A percentile compares a stretch with the other conserved stretches of the same genome.
Evolutionary conservation across 2,329 filamentous ascomycete genomes (phyloP).

Genomic region (Fonsecaea nubica): DNA sequence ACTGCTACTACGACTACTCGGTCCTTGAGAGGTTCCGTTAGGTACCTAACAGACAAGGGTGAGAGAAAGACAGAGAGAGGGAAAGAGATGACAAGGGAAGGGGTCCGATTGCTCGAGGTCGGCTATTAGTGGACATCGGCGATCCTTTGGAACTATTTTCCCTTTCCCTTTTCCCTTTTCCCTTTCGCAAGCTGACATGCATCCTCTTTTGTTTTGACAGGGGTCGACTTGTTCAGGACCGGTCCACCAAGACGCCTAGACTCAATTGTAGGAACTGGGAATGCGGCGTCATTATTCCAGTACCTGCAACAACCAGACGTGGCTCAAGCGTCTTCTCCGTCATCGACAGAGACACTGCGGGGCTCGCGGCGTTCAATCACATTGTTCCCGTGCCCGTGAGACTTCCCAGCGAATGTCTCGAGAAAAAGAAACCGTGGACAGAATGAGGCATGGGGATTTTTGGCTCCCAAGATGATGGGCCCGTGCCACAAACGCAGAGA

Average conservation of each 20-base stretch:
- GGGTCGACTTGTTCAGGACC: constrained; percentile 79
- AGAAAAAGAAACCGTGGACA: constrained; percentile 54
- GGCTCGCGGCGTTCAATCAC: constrained; percentile 59
- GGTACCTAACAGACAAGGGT: too few species aligned
- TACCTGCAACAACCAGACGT: constrained; percentile 44
- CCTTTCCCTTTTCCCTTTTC: too few species aligned
- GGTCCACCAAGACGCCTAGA: constrained; percentile 69
- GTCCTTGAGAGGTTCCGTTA: too few species aligned
- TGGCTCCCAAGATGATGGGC: background rate
- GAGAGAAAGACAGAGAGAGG: too few species aligned
- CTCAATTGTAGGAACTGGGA: constrained; percentile 94
- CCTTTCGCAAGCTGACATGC: constrained; percentile 13
- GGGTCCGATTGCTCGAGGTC: too few species aligned
- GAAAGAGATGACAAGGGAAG: too few species aligned
- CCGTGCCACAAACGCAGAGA: background rate
- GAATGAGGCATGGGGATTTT: too few species aligned
- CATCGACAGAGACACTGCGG: constrained; percentile 41
- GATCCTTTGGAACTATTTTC: background rate
- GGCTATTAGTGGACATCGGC: background rate
- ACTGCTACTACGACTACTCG: too few species aligned
- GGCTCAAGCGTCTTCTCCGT: background rate
- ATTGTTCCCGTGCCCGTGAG: constrained; percentile 69
- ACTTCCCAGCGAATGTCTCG: constrained; percentile 62
- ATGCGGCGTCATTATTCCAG: constrained; percentile 81
- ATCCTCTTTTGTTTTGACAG: constrained; percentile 49